Base-by-base conservation (phyloP, 1,284 basidiomycete genomes). In the Puccinia hordei region DNA sequence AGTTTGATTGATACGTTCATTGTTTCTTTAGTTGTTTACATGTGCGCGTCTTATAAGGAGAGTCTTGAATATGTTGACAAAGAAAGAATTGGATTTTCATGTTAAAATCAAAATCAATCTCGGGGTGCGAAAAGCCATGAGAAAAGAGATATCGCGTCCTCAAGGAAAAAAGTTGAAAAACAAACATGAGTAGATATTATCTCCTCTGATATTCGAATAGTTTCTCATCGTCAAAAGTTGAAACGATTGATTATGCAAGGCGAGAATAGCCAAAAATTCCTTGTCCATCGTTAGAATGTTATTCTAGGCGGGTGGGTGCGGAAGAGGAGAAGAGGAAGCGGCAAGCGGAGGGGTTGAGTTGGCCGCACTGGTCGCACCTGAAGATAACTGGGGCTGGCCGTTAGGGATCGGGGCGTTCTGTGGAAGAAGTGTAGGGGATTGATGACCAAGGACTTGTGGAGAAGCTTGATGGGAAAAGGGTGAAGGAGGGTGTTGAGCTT, bases 291-390 rank as follows among this genome's bases (percentile, higher is more conserved):
- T 24, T 17, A 10, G 38, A 30, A 33, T 12, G 22, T 27, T 69
- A 35, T 71, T 51, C 38, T 61, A 73, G 13, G 55, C 57, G 15
- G 72, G 72, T 24, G 53, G 72, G 30, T 73, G 53, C 1, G 72
- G 57, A n/a, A 59, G 38, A 61, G 72, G 72, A 13, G 72, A 59
- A 33, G 72, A 73, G 24, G 49, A 77, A 24, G 51, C 49, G 51
- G 74, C 61, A 24, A 77, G 65, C 30, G 61, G 46, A 33, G 74
- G 74, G n/a, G 74, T 68, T n/a, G 74, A 51, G 51, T 51, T 66
- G n/a, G 46, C 49, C 15, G 61, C 49, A 68, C 35, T 68, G 46
- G 49, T 30, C 15, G 74, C 65, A 38, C 46, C 51, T 24, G 63
- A 65, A 35, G 74, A 55, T 15, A 65, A 10, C 35, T 68, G 61